Conservation (phyloP, 2,329 filamentous ascomycete genomes). For the Fusarium piperis region DNA sequence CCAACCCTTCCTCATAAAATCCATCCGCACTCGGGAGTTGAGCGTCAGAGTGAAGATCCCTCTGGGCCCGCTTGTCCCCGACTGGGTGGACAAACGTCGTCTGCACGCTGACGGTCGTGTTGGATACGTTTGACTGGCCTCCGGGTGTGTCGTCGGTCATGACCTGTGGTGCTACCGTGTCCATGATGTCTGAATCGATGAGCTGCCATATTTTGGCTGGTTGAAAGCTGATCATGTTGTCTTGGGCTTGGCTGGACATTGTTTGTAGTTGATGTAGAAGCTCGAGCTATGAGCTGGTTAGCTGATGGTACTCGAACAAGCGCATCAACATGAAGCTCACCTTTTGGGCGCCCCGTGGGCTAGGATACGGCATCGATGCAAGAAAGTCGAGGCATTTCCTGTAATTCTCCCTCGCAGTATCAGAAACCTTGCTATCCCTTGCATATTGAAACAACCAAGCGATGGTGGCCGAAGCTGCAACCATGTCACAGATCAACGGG, state of each 20-base stretch:
- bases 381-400: constrained; percentile 25
- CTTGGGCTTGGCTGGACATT: constrained; percentile 28
- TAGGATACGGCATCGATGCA: constrained; percentile 28
- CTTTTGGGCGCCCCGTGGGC: constrained; percentile 20
- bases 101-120: constrained; percentile 24
- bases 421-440: constrained; percentile 23
- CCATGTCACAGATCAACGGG: constrained; percentile 32
- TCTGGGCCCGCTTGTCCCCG: neutral
- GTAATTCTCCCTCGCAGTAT: constrained; percentile 29
- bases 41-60: neutral
- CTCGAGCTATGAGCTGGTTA: neutral
- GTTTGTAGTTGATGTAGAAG: constrained; percentile 22
- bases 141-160: constrained; percentile 2
- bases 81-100: constrained; percentile 30
- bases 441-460: constrained; percentile 40
- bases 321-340: neutral
- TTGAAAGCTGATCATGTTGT: constrained; percentile 34
- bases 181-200: constrained; percentile 27
- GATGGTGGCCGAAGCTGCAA: constrained; percentile 35
- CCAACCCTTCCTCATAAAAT: constrained; percentile 21
- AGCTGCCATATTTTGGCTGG: constrained; percentile 32
- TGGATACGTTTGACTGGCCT: constrained; percentile 12
- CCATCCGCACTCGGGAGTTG: neutral
- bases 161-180: constrained; percentile 14
- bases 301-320: neutral